A percentile compares a stretch with the other conserved stretches of the same genome.
Conservation (phyloP, 176 grass and related monocot species). For the Aegilops tauschii region DNA sequence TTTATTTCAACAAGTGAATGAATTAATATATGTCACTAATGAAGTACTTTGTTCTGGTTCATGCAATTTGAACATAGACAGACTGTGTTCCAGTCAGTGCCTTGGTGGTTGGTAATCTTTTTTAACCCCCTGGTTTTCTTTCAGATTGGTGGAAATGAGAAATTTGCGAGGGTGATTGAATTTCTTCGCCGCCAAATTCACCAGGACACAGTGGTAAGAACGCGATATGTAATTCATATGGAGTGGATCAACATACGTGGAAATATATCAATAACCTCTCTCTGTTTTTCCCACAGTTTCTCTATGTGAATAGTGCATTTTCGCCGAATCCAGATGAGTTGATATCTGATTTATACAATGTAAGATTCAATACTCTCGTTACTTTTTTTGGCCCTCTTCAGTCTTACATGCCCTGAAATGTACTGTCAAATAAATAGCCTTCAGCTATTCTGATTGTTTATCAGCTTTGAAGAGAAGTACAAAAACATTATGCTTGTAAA, state of each 20-base stretch:
- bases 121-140: background rate
- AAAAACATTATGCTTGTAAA: background rate
- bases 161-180: constrained; percentile 64
- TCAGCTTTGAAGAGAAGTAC: background rate
- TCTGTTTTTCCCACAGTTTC: constrained; percentile 45
- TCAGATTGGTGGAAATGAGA: constrained; percentile 75
- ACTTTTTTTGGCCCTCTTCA: background rate
- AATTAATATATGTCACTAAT: background rate
- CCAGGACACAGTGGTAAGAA: constrained; percentile 62
- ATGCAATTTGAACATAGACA: background rate
- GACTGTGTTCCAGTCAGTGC: background rate
- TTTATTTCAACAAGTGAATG: background rate
- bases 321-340: constrained; percentile 62
- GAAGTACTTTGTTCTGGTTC: background rate
- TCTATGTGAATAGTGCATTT: constrained; percentile 69
- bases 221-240: background rate
- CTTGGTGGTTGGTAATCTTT: background rate
- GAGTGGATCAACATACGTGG: background rate
- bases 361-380: background rate
- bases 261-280: background rate
- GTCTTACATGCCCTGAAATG: background rate
- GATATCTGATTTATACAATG: constrained; percentile 50
- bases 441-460: background rate
- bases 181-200: constrained; percentile 69
- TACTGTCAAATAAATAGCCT: background rate